phyloP scores from a whole-genome alignment of 345 rosid species.

The Eucalyptus coolabah region DNA sequence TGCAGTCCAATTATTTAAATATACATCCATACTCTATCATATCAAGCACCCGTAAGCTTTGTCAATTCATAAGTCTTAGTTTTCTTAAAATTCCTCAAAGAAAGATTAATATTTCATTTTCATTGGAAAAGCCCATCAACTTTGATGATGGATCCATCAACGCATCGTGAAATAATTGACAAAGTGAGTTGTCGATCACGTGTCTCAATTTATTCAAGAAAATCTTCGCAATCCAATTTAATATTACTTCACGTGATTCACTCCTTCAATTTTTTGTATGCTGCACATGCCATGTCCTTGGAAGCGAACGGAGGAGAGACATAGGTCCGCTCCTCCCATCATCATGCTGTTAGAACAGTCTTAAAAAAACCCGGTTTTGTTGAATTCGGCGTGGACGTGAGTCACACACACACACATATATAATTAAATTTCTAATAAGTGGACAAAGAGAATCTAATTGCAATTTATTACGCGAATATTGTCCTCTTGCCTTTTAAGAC shows the following conservation, averaged over 20 bases:
- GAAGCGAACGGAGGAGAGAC: neutral
- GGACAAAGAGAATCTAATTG: neutral
- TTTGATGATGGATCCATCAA: neutral
- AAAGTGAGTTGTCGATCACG: neutral
- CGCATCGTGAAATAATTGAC: neutral
- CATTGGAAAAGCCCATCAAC: neutral
- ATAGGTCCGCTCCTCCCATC: neutral
- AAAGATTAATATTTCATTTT: neutral
- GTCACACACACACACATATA: neutral
- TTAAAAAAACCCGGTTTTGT: neutral
- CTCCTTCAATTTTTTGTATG: neutral
- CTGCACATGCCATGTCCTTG: neutral
- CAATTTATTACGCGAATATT: neutral
- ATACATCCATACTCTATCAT: neutral
- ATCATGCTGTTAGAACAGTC: neutral
- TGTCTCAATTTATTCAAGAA: neutral
- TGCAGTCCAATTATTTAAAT: neutral
- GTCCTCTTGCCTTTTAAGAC: neutral
- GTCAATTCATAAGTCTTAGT: neutral
- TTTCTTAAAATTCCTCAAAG: neutral
- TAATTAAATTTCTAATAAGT: neutral
- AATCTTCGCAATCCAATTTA: neutral
- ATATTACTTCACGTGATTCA: neutral
- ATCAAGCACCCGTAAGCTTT: neutral
- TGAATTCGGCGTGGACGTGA: neutral